phyloP scores from a whole-genome alignment of 129 eudicot species.

The Pseudognaphalium luteoalbum region DNA sequence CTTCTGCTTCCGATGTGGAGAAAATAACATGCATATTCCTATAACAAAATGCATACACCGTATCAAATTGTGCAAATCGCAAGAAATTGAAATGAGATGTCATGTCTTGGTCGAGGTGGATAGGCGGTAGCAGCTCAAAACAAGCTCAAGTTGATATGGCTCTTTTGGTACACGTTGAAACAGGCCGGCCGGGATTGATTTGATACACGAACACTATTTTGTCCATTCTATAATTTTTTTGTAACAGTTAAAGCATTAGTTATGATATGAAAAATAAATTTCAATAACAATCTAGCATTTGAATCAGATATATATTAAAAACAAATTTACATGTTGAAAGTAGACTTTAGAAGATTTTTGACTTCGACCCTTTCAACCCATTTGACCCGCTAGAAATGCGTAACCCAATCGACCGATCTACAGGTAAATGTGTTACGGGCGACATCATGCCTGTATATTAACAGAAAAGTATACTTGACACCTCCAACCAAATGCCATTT shows the following conservation, averaged over 20 bases:
- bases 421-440: neutral
- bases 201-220: neutral
- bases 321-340: neutral
- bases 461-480: neutral
- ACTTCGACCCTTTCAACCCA: neutral
- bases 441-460: neutral
- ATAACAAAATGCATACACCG: conserved; percentile 21
- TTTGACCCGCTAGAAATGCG: neutral
- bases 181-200: neutral
- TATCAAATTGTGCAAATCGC: conserved; percentile 6
- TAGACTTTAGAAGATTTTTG: neutral
- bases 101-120: neutral
- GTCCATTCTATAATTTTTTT: neutral
- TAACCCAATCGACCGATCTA: neutral
- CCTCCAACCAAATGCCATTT: conserved; percentile 4
- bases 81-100: neutral
- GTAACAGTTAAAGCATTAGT: neutral
- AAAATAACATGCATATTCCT: conserved; percentile 52
- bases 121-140: no score
- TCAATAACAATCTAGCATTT: neutral
- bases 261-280: neutral
- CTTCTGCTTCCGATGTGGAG: conserved; percentile 67
- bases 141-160: neutral
- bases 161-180: neutral
- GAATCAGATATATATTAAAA: neutral